These are phyloP conservation scores for Neofusicoccum cordaticola DNA, from an alignment of 2,329 filamentous ascomycete species.

Conservation along the genomic window DNA sequence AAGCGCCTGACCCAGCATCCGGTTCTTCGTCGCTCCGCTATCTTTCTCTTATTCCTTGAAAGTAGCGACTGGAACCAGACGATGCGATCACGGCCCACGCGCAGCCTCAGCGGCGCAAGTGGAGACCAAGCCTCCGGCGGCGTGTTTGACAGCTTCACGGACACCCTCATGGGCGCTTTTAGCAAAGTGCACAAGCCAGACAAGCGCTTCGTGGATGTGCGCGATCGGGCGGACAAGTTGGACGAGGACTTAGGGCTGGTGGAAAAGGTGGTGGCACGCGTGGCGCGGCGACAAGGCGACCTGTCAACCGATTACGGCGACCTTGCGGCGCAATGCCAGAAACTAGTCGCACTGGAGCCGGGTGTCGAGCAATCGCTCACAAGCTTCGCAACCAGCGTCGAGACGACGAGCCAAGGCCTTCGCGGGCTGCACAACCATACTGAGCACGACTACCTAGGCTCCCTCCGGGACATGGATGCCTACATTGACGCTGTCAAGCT, in stretches of 20 bases:
- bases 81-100: conserved; percentile 74
- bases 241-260: conserved; percentile 87
- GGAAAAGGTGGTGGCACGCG: conserved; percentile 90
- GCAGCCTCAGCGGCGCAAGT: conserved; percentile 50
- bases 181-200: conserved; percentile 95
- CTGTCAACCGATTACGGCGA: conserved; percentile 86
- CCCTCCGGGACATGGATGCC: conserved; percentile 89
- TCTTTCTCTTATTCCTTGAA: conserved; percentile 88
- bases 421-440: conserved; percentile 83
- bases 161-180: conserved; percentile 96
- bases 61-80: conserved; percentile 94
- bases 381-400: conserved; percentile 80
- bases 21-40: conserved; percentile 74
- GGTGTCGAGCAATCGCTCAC: conserved; percentile 79
- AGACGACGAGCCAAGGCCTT: conserved; percentile 76
- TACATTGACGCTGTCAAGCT: conserved; percentile 85
- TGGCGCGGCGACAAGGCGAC: conserved; percentile 82
- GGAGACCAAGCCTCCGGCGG: conserved; percentile 53
- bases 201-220: conserved; percentile 89
- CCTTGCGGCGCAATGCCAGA: conserved; percentile 90
- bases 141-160: conserved; percentile 92
- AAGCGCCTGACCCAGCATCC: conserved; percentile 84
- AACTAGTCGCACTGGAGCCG: conserved; percentile 83
- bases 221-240: conserved; percentile 87
- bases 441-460: conserved; percentile 92